Conservation (phyloP, 1,284 basidiomycete genomes). For the Taiwanofungus camphoratus region DNA sequence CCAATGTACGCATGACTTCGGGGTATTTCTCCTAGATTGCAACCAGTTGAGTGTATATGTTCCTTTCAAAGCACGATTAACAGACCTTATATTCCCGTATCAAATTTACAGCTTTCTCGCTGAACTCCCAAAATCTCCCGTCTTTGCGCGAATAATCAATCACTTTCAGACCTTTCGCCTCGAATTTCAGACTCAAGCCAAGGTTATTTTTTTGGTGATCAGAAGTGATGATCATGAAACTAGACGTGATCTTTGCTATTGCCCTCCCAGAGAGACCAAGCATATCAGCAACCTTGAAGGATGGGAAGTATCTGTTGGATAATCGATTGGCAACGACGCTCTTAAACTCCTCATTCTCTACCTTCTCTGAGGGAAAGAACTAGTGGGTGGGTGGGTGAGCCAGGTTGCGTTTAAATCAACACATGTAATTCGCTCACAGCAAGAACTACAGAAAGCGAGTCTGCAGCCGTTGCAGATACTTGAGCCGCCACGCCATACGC, state of each 20-base stretch:
- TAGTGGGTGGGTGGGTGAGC: too few relatives aligned
- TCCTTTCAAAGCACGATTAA: conserved; percentile 5
- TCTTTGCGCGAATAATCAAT: conserved; percentile 89
- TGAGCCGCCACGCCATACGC: conserved; percentile 95
- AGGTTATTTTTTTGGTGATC: conserved; percentile 86
- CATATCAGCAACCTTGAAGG: conserved; percentile 68
- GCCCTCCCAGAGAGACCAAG: conserved; percentile 71
- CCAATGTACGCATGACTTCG: conserved; percentile 71
- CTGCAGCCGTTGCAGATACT: conserved; percentile 67
- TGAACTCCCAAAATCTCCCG: conserved; percentile 89
- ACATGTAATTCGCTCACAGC: conserved; percentile 59
- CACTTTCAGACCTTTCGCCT: conserved; percentile 94
- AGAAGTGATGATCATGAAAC: conserved; percentile 77
- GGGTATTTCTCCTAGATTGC: conserved; percentile 61
- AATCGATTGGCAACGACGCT: conserved; percentile 52
- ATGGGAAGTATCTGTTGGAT: conserved; percentile 65
- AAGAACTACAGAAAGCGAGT: conserved; percentile 70
- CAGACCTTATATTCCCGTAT: conserved; percentile 78
- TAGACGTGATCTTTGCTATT: conserved; percentile 88
- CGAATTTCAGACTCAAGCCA: conserved; percentile 94
- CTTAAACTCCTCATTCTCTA: conserved; percentile 78
- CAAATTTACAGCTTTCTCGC: conserved; percentile 78
- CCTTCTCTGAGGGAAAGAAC: conserved; percentile 82
- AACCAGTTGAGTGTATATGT: neutral
- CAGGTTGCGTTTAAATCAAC: too few relatives aligned